Evolutionary conservation across 148 eudicot species (phyloP), one percentile per base, ranked within the genome.

Genomic region (Camellia lanceoleosa): DNA sequence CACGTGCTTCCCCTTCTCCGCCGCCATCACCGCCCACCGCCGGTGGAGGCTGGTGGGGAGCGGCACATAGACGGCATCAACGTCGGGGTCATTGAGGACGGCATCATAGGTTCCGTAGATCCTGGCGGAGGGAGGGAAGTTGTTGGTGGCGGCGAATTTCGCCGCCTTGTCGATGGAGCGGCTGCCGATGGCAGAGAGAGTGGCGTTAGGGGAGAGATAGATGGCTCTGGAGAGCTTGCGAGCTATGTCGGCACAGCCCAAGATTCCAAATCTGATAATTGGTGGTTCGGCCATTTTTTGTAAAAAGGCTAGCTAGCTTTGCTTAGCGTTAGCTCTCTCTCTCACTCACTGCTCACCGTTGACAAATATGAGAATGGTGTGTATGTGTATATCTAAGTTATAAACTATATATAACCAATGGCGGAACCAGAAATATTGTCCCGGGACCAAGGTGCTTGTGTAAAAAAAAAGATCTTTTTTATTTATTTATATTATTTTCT

Each of bases 161-260:
- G 78, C 76, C 61, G 90, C 89, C 62, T 90, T 90, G 59, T 80
- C 85, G 5, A 85, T 2, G 0, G 89, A 86, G 0, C 91, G 93
- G 82, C 93, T 90, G 46, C 75, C 93, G 23, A 88, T 65, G 41
- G 88, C 92, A 64, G 75, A 19, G 77, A 90, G 62, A 12, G 73
- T 79, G 56, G 92, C 68, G 81, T 82, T 85, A 10, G 89, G 83
- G 16, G 84, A 69, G 42, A 82, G 84, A 1, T 13, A 9, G 16
- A 90, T 85, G 83, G 91, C 91, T 0, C 88, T 82, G 0, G 89
- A 86, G 71, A 88, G 73, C 64, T 90, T 90, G 3, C 88, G 82
- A 3, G 89, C 89, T n/a, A 89, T 89, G 68, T 83, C 81, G 1
- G 92, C 90, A 64, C 92, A 89, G 5, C 92, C 92, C 0, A 89